A percentile compares a stretch with the other conserved stretches of the same genome.
Conservation (phyloP, 108 stramenopile species). For the Conticribra weissflogii region DNA sequence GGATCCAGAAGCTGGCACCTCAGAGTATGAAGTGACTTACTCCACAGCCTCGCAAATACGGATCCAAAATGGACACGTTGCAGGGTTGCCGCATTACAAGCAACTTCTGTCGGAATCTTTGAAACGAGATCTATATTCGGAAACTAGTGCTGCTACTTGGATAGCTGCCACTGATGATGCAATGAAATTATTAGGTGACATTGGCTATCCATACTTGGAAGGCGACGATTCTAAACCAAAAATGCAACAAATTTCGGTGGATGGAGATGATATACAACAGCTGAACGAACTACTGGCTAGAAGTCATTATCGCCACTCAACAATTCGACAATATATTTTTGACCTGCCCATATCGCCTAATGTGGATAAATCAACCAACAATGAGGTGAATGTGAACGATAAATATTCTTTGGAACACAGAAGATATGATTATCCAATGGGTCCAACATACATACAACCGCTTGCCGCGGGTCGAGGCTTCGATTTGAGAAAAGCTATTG, state of each 20-base stretch:
- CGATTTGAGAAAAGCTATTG: conserved; percentile 18
- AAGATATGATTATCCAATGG: conserved; percentile 47
- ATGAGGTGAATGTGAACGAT: too few relatives aligned
- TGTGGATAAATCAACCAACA: not conserved
- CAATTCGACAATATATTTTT: conserved; percentile 28
- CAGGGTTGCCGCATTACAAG: conserved; percentile 52
- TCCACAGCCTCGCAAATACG: conserved; percentile 57
- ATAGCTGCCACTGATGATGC: conserved; percentile 50
- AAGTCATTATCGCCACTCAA: conserved; percentile 33
- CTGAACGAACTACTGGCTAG: conserved; percentile 24
- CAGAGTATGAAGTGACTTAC: conserved; percentile 23
- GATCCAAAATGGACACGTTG: conserved; percentile 48
- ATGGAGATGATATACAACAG: conserved; percentile 33
- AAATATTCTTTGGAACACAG: conserved; percentile 12
- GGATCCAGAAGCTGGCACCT: not conserved
- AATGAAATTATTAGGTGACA: conserved; percentile 13
- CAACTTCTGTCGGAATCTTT: conserved; percentile 44
- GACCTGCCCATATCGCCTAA: conserved; percentile 13
- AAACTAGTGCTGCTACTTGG: conserved; percentile 60
- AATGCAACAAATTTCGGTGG: not conserved
- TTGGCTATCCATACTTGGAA: conserved; percentile 17
- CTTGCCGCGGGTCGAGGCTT: conserved; percentile 31
- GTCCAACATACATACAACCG: conserved; percentile 44
- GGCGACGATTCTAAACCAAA: conserved; percentile 10
- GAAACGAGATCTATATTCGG: conserved; percentile 26